These are phyloP conservation scores for Aciculosporium take DNA, from an alignment of 2,329 filamentous ascomycete species.

Conservation along the genomic window DNA sequence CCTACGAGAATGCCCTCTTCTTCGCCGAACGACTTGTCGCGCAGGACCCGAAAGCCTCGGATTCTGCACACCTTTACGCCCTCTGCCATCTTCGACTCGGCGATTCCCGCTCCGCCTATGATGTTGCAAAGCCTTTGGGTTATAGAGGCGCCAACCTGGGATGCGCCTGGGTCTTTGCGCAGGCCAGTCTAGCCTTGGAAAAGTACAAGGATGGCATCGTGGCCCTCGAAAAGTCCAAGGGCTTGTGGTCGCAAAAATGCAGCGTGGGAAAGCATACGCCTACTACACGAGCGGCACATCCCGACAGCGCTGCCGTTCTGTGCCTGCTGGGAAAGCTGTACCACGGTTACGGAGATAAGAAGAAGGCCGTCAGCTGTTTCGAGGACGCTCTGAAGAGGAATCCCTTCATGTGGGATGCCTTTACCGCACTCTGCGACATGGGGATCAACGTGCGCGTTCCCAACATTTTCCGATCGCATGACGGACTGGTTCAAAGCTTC, in stretches of 20 bases:
- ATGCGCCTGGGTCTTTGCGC: conserved; percentile 83
- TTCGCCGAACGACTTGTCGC: conserved; percentile 76
- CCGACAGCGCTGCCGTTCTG: conserved; percentile 72
- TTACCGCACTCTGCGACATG: conserved; percentile 75
- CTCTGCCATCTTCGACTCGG: conserved; percentile 74
- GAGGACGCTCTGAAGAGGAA: conserved; percentile 81
- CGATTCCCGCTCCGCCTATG: conserved; percentile 73
- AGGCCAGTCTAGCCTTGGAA: conserved; percentile 69
- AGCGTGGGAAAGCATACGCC: conserved; percentile 75
- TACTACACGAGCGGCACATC: conserved; percentile 55
- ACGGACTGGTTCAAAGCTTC: conserved; percentile 34
- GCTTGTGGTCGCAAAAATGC: conserved; percentile 61
- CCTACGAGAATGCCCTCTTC: conserved; percentile 82
- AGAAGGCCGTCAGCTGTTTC: conserved; percentile 73
- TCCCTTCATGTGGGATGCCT: conserved; percentile 97
- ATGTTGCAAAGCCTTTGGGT: conserved; percentile 59
- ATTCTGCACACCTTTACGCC: conserved; percentile 70
- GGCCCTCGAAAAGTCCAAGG: conserved; percentile 68
- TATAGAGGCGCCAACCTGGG: conserved; percentile 64
- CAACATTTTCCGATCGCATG: conserved; percentile 72
- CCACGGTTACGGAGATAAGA: conserved; percentile 65
- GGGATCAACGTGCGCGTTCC: conserved; percentile 66
- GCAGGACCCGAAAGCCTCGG: conserved; percentile 66
- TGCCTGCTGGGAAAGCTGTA: conserved; percentile 81
- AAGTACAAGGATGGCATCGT: conserved; percentile 67